Conservation (phyloP, 768 basidiomycete genomes). For the Trametes punicea region DNA sequence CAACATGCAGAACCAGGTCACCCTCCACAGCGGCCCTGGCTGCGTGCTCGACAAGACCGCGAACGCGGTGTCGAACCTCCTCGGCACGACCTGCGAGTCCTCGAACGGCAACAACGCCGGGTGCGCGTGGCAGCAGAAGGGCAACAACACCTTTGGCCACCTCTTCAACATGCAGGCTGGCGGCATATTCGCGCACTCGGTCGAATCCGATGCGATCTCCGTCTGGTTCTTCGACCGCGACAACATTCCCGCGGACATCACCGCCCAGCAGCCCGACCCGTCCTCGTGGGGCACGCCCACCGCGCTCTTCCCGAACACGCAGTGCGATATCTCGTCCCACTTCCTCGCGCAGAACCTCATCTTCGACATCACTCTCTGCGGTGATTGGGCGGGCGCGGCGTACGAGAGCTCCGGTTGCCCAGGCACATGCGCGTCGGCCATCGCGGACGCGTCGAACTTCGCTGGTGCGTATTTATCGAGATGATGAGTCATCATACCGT, state of each 20-base stretch:
- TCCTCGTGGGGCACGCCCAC: conserved; percentile 40
- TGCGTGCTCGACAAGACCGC: conserved; percentile 34
- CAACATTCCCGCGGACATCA: conserved; percentile 37
- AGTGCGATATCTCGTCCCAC: conserved; percentile 35
- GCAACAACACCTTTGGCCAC: conserved; percentile 37
- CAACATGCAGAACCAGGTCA: conserved; percentile 40
- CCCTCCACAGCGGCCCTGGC: conserved; percentile 38
- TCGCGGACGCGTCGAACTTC: conserved; percentile 58
- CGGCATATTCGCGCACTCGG: conserved; percentile 42
- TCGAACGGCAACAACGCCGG: conserved; percentile 34
- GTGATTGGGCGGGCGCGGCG: conserved; percentile 42
- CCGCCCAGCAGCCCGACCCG: conserved; percentile 35
- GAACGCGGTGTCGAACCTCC: conserved; percentile 29
- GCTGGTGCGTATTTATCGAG: conserved; percentile 28
- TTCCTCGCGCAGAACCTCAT: conserved; percentile 39
- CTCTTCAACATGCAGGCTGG: conserved; percentile 42
- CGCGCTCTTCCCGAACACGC: conserved; percentile 35
- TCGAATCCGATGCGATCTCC: conserved; percentile 38
- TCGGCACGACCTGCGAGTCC: conserved; percentile 33
- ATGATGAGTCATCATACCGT: no score
- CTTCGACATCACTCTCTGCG: conserved; percentile 42
- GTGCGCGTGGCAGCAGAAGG: conserved; percentile 38
- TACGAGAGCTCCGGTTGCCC: conserved; percentile 32
- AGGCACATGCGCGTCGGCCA: conserved; percentile 34
- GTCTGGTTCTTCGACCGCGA: conserved; percentile 46